A percentile compares a stretch with the other conserved stretches of the same genome.
phyloP scores from a whole-genome alignment of 2,329 filamentous ascomycete species.

The Hypoxylon sp. region DNA sequence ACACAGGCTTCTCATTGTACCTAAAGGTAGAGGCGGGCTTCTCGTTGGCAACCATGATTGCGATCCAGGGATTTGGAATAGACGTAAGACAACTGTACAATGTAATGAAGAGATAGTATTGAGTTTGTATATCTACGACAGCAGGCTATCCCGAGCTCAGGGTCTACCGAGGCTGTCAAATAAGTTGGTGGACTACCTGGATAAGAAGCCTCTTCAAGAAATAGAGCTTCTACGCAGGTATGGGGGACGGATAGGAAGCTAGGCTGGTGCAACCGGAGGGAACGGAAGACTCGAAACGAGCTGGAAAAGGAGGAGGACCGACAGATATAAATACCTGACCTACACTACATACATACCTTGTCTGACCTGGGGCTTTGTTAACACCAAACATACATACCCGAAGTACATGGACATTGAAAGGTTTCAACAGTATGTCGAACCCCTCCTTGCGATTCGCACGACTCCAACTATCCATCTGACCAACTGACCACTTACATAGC shows the following conservation, averaged over 20 bases:
- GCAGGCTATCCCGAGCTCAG: slow-evolving; percentile 19
- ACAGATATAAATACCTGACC: slow-evolving; percentile 43
- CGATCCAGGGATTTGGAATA: slow-evolving; percentile 20
- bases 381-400: not conserved
- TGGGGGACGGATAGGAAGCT: slow-evolving; percentile 22
- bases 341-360: slow-evolving; percentile 17
- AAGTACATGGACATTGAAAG: slow-evolving; percentile 11
- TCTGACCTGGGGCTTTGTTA: slow-evolving; percentile 26
- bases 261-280: slow-evolving; percentile 37
- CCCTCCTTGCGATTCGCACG: slow-evolving; percentile 22
- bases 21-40: slow-evolving; percentile 63
- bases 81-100: slow-evolving; percentile 8
- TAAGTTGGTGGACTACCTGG: slow-evolving; percentile 20
- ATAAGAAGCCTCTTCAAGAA: slow-evolving; percentile 15
- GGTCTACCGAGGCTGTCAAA: slow-evolving; percentile 25
- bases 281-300: slow-evolving; percentile 24
- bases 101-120: slow-evolving; percentile 1
- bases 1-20: slow-evolving; percentile 71
- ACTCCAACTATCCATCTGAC: slow-evolving; percentile 35
- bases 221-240: slow-evolving; percentile 27
- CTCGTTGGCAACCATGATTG: slow-evolving; percentile 61
- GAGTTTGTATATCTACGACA: slow-evolving; percentile 16
- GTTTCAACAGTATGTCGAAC: slow-evolving; percentile 29
- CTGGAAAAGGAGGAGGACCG: slow-evolving; percentile 17
- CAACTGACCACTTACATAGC: slow-evolving; percentile 39